These are phyloP conservation scores for Fusarium luffae DNA, from an alignment of 2,329 filamentous ascomycete genomes.

Conservation along the genomic window DNA sequence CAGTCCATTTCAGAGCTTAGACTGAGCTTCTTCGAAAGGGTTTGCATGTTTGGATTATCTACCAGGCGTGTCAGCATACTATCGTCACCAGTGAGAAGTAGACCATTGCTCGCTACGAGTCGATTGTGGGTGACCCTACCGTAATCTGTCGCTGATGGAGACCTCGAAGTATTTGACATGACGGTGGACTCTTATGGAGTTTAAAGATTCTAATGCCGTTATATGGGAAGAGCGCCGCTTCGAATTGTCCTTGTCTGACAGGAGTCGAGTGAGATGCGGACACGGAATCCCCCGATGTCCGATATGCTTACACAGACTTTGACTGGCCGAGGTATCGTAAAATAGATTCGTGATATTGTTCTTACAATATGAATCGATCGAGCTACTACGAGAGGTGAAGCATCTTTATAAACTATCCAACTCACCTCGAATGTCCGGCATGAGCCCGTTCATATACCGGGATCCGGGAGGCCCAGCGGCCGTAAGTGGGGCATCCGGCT, in stretches of 20 bases:
- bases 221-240: no score
- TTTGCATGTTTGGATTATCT: not conserved
- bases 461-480: constrained; percentile 15
- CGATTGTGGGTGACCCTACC: not conserved
- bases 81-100: no score
- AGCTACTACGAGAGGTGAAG: no score
- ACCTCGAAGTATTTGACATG: constrained; percentile 7
- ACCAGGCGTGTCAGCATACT: no score
- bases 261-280: no score
- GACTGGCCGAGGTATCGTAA: no score
- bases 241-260: no score
- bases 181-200: no score
- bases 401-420: not conserved
- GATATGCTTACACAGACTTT: constrained; percentile 18
- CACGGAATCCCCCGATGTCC: not conserved
- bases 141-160: not conserved
- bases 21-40: constrained; percentile 2
- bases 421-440: not conserved
- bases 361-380: not conserved
- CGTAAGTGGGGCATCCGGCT: constrained; percentile 18
- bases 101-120: no score
- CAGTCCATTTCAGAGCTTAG: constrained; percentile 46
- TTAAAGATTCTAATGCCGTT: no score
- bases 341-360: no score
- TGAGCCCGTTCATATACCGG: constrained; percentile 7